These are phyloP conservation scores for Mycotypha africana DNA, from an alignment of 371 early-diverging fungal genomes.

Conservation along the genomic window DNA sequence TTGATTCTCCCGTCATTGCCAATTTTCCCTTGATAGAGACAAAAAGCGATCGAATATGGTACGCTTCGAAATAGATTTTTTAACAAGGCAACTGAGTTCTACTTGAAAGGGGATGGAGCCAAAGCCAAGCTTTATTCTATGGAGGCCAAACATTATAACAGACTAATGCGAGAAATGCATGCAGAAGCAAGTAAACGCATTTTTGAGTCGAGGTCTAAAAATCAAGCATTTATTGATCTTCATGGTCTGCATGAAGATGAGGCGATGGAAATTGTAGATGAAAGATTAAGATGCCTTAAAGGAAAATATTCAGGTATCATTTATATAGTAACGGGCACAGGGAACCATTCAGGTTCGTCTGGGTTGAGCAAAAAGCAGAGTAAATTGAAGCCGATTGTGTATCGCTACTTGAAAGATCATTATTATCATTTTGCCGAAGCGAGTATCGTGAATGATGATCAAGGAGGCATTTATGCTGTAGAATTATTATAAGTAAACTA, in stretches of 20 bases:
- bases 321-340: constrained; percentile 50
- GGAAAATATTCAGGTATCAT: constrained; percentile 27
- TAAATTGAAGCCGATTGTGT: constrained; percentile 35
- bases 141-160: constrained; percentile 54
- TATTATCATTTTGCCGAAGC: constrained; percentile 42
- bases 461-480: constrained; percentile 43
- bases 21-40: constrained; percentile 14
- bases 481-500: constrained; percentile 12
- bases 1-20: background rate
- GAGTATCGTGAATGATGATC: constrained; percentile 33
- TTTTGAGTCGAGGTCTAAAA: constrained; percentile 44
- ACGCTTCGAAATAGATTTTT: constrained; percentile 55
- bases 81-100: constrained; percentile 49
- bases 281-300: constrained; percentile 34
- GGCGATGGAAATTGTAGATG: constrained; percentile 44
- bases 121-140: constrained; percentile 47
- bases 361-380: constrained; percentile 35
- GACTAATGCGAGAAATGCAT: constrained; percentile 54
- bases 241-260: constrained; percentile 62
- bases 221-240: constrained; percentile 54
- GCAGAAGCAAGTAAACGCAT: constrained; percentile 53
- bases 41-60: constrained; percentile 52
- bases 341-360: constrained; percentile 41
- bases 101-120: constrained; percentile 51
- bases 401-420: constrained; percentile 23